Conservation (phyloP, 306 rosid genomes). For the Calophaca sinica region DNA sequence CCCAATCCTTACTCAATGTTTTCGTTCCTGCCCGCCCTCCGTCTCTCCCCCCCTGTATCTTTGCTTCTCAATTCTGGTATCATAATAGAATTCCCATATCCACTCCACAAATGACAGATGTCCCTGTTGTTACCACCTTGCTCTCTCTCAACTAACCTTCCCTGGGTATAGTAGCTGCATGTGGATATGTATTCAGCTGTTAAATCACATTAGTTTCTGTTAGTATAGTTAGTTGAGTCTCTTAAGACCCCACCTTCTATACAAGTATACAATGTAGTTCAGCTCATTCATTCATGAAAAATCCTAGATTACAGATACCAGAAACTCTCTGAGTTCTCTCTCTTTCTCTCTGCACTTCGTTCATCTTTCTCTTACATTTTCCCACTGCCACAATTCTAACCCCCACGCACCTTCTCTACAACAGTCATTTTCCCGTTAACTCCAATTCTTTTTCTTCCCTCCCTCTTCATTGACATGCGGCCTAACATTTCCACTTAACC, state of each 20-base stretch:
- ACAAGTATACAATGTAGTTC: neutral
- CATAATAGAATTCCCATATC: too few species aligned
- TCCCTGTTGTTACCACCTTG: too few species aligned
- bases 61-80: too few species aligned
- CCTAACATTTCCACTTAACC: neutral
- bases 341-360: neutral
- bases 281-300: constrained; percentile 1
- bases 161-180: too few species aligned
- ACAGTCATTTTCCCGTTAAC: neutral
- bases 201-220: too few species aligned
- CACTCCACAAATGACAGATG: too few species aligned
- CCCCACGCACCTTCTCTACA: neutral
- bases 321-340: neutral
- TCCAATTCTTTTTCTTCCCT: neutral
- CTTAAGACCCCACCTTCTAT: neutral
- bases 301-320: neutral
- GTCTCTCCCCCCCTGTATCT: too few species aligned
- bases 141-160: too few species aligned
- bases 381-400: constrained; percentile 6
- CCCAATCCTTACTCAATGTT: too few species aligned
- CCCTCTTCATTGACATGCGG: neutral
- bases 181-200: too few species aligned
- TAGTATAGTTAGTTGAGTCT: neutral
- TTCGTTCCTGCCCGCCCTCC: too few species aligned
- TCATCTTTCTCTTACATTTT: neutral